phyloP scores from a whole-genome alignment of 495 filamentous ascomycete species.

The Tuber indicum region DNA sequence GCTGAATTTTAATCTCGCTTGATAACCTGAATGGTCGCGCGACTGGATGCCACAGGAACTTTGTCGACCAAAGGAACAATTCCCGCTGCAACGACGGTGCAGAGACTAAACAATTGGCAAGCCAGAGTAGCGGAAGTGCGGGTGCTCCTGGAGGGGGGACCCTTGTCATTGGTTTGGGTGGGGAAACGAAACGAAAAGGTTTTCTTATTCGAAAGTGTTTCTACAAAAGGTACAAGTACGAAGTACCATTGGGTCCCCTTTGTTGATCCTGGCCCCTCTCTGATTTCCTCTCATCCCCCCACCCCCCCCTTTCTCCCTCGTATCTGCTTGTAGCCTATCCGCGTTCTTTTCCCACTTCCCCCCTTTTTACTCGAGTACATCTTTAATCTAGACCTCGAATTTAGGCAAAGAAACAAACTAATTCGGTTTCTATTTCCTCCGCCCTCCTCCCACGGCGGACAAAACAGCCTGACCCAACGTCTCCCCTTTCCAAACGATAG shows the following conservation, averaged over 20 bases:
- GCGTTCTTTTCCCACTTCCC: background rate
- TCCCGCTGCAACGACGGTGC: background rate
- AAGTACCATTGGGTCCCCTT: conserved; percentile 2
- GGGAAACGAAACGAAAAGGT: background rate
- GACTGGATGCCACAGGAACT: background rate
- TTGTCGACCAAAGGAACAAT: background rate
- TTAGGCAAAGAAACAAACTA: background rate
- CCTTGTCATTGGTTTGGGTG: background rate
- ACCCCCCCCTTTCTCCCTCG: background rate
- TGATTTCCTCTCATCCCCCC: background rate
- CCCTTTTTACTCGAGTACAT: background rate
- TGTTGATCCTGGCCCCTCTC: background rate
- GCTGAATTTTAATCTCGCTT: background rate
- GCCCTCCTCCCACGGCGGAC: background rate
- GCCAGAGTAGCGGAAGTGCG: background rate
- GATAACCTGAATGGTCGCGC: background rate
- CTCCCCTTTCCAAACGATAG: background rate
- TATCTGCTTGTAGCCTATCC: conserved; percentile 4
- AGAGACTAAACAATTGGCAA: background rate
- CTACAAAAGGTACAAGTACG: background rate
- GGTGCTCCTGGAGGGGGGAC: background rate
- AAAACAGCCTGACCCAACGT: background rate
- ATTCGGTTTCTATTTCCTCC: background rate
- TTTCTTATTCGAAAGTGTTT: background rate
- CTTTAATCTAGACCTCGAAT: background rate